Evolutionary conservation across 208 protist species (phyloP), one percentile per base, ranked within the genome.

Genomic region (Acanthamoeba sp.): DNA sequence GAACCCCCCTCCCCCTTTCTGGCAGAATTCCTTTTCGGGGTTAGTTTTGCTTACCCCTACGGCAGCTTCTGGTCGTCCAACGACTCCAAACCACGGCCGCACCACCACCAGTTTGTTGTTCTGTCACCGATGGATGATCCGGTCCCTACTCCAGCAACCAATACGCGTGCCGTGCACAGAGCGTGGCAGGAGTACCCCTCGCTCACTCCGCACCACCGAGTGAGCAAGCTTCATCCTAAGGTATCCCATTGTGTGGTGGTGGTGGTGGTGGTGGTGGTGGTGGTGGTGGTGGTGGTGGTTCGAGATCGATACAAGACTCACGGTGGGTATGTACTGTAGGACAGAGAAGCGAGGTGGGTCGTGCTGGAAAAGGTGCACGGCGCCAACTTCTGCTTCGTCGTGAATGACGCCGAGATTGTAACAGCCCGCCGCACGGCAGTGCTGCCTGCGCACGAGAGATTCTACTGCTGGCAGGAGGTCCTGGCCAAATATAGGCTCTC

Each of bases 281-380:
- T 6, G n/a, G 18, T 59, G 52, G 7, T 57, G 3, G 52, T 22
- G 52, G 52, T 2, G 52, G 7, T 6, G n/a, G n/a, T n/a, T n/a
- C n/a, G n/a, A n/a, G n/a, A n/a, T n/a, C n/a, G n/a, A n/a, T n/a
- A n/a, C n/a, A n/a, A n/a, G n/a, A n/a, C n/a, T n/a, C n/a, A n/a
- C n/a, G n/a, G n/a, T n/a, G n/a, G n/a, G n/a, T n/a, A n/a, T n/a
- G n/a, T n/a, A 55, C 48, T n/a, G 59, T 66, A 76, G 66, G 66
- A 76, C 66, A 42, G 14, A 18, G 12, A 36, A 5, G 66, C 34
- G 18, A 22, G 6, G 18, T 76, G 66, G 66, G 66, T 76, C 5
- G 66, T 76, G 66, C 66, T 76, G 66, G 66, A 87, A 24, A 87
- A 87, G 34, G 78, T 87, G 78, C 78, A 87, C 29, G 78, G 78